A percentile compares a stretch with the other conserved stretches of the same genome.
phyloP scores from a whole-genome alignment of 2,329 filamentous ascomycete genomes.

The Ceratocystis papillata region DNA sequence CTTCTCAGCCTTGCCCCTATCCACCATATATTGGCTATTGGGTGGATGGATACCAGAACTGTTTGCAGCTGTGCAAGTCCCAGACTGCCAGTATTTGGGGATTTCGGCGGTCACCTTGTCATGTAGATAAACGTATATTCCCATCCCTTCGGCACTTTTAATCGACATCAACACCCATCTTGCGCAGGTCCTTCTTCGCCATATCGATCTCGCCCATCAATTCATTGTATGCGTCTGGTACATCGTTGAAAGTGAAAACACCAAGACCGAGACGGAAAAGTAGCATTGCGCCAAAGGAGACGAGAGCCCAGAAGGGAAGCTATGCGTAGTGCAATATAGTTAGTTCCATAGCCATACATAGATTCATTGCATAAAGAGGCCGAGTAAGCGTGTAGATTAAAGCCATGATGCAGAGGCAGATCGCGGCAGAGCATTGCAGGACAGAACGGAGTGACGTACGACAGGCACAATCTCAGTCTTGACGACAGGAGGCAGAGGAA shows the following conservation, averaged over 20 bases:
- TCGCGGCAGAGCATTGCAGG: conserved; percentile 17
- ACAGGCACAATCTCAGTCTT: conserved; percentile 82
- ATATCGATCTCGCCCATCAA: conserved; percentile 73
- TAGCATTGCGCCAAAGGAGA: conserved; percentile 84
- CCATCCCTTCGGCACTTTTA: conserved; percentile 31
- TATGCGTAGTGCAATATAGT: conserved; percentile 32
- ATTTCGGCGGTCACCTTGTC: not conserved
- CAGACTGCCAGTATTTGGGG: not conserved
- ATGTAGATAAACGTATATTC: not conserved
- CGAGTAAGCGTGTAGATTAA: not conserved
- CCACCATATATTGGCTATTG: not conserved
- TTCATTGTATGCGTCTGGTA: conserved; percentile 73
- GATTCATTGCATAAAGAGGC: not conserved
- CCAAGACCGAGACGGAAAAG: conserved; percentile 86
- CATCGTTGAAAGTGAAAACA: conserved; percentile 93
- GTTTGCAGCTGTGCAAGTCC: not conserved
- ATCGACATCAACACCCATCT: conserved; percentile 69
- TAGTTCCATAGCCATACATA: not conserved
- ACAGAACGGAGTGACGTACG: conserved; percentile 44
- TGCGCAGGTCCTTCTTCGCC: conserved; percentile 62
- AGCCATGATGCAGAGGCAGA: not conserved
- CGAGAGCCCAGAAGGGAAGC: conserved; percentile 87
- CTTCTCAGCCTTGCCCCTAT: not conserved
- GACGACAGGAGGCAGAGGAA: conserved; percentile 66
- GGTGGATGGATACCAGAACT: not conserved